Evolutionary conservation across 1,284 basidiomycete genomes (phyloP).

Genomic region (Puccinia horiana): DNA sequence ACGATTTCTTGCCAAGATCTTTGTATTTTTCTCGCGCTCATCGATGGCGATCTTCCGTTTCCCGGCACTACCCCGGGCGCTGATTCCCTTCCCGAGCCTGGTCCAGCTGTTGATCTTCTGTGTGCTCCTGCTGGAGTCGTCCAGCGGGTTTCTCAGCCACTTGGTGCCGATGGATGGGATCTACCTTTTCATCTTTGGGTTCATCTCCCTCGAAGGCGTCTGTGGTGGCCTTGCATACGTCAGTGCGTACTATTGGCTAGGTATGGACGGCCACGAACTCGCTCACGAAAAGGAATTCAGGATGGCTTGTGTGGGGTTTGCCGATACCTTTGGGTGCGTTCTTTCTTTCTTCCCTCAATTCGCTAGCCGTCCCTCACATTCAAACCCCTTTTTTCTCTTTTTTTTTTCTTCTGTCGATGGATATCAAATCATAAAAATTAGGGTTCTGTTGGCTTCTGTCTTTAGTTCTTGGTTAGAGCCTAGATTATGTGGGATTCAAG

Average conservation of each 20-base stretch:
- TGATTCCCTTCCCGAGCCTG: slow-evolving; percentile 74
- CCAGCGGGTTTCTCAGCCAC: slow-evolving; percentile 67
- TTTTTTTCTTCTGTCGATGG: too few species aligned
- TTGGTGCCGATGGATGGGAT: slow-evolving; percentile 68
- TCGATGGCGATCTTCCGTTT: slow-evolving; percentile 79
- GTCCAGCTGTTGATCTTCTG: slow-evolving; percentile 69
- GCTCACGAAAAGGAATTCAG: slow-evolving; percentile 31
- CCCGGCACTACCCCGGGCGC: slow-evolving; percentile 72
- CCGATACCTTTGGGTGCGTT: slow-evolving; percentile 47
- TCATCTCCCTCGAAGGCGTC: slow-evolving; percentile 79
- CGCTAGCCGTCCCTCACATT: neutral
- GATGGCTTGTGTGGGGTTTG: slow-evolving; percentile 47
- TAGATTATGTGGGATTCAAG: slow-evolving; percentile 40
- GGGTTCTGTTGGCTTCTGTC: slow-evolving; percentile 34
- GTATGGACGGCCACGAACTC: neutral
- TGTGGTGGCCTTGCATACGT: slow-evolving; percentile 85
- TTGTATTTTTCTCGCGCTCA: slow-evolving; percentile 92
- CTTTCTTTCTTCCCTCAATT: neutral
- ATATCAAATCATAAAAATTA: neutral
- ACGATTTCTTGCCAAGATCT: slow-evolving; percentile 64
- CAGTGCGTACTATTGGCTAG: slow-evolving; percentile 43
- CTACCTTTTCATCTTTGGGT: slow-evolving; percentile 60
- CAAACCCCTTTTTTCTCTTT: neutral
- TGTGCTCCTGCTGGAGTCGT: slow-evolving; percentile 68
- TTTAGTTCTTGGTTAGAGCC: slow-evolving; percentile 47